Evolutionary conservation across 331 rosid genomes (phyloP).

Genomic region (Cydonia oblonga): DNA sequence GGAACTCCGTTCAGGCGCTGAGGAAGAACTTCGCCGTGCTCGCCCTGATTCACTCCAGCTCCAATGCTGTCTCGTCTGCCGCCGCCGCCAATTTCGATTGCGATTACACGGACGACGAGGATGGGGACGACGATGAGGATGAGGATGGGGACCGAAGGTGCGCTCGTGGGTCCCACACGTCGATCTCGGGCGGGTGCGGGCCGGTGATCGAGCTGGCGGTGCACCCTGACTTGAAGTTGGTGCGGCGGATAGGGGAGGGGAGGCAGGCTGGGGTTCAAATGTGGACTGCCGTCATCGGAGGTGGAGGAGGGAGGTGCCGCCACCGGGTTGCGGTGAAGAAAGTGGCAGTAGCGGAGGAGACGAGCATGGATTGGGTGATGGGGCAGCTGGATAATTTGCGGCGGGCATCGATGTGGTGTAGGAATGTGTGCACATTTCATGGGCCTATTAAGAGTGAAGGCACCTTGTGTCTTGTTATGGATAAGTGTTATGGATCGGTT

Average conservation of each 20-base stretch:
- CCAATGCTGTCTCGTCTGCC: constrained; percentile 1
- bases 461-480: constrained; percentile 76
- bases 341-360: constrained; percentile 45
- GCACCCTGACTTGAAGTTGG: constrained; percentile 66
- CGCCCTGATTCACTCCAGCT: constrained; percentile 54
- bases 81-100: constrained; percentile 38
- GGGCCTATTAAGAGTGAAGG: constrained; percentile 68
- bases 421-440: constrained; percentile 91
- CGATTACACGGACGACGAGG: constrained; percentile 62
- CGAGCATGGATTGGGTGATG: constrained; percentile 72
- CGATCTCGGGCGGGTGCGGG: constrained; percentile 78
- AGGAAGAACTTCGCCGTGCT: constrained; percentile 85
- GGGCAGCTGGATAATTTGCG: constrained; percentile 73
- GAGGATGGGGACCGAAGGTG: constrained; percentile 36
- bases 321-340: constrained; percentile 79
- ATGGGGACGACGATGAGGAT: constrained; percentile 24
- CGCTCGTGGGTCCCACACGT: constrained; percentile 46
- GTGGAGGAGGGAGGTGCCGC: constrained; percentile 48
- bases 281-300: constrained; percentile 77
- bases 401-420: constrained; percentile 91
- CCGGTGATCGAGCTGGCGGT: constrained; percentile 76
- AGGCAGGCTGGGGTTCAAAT: constrained; percentile 62
- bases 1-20: constrained; percentile 75
- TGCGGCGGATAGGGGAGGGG: constrained; percentile 66
- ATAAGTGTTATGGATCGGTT: constrained; percentile 74